Conservation (phyloP, 306 rosid genomes). For the Sicyos edulis region DNA sequence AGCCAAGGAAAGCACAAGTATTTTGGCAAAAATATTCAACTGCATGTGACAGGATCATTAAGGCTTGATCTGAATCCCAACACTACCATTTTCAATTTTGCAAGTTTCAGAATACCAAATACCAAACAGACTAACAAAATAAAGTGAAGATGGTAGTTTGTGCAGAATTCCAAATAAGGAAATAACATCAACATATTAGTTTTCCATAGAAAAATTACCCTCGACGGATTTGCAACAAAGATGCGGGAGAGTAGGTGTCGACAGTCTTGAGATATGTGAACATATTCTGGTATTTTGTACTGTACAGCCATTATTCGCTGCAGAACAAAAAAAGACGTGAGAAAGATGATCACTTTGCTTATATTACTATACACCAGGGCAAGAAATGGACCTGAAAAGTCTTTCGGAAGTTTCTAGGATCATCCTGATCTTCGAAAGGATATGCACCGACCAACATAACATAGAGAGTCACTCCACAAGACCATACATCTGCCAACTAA, state of each 20-base stretch:
- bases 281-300: conserved; percentile 66
- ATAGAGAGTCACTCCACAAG: conserved; percentile 19
- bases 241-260: conserved; percentile 59
- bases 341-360: neutral
- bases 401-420: conserved; percentile 18
- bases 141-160: neutral
- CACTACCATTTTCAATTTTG: neutral
- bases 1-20: neutral
- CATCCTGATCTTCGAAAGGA: conserved; percentile 18
- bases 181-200: neutral
- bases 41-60: neutral
- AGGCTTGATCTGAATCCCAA: neutral
- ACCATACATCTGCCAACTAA: conserved; percentile 18
- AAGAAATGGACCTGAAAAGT: conserved; percentile 13
- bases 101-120: neutral
- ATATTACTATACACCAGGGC: neutral
- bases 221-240: conserved; percentile 52
- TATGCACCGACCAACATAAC: conserved; percentile 18
- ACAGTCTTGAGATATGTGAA: conserved; percentile 70
- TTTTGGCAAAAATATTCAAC: neutral
- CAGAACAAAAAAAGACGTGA: conserved; percentile 11
- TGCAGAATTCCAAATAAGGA: neutral
- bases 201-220: conserved; percentile 31
- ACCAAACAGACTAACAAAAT: neutral
- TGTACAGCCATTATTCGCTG: conserved; percentile 62